These are phyloP conservation scores for Diaporthe sp. DNA, from an alignment of 2,329 filamentous ascomycete species.

Conservation along the genomic window DNA sequence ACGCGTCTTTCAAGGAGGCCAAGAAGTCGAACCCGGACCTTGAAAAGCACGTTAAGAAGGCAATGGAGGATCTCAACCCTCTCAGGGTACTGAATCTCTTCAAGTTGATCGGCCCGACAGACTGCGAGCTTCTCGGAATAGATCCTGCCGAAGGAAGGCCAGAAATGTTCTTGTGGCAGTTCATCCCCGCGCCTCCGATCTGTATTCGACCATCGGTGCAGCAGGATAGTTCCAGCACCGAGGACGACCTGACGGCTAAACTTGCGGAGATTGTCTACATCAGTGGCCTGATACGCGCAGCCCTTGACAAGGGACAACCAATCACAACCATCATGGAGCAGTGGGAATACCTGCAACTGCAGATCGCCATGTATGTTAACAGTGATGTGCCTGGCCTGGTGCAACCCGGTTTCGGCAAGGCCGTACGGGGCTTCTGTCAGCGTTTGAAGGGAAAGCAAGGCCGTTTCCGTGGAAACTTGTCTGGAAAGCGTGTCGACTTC, in stretches of 20 bases:
- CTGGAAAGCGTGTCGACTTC: conserved; percentile 98
- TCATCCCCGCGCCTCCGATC: conserved; percentile 91
- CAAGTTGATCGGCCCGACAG: conserved; percentile 84
- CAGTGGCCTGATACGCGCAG: conserved; percentile 87
- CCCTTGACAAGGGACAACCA: conserved; percentile 84
- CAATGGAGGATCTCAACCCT: conserved; percentile 94
- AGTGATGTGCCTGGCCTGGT: conserved; percentile 95
- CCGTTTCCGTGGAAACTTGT: conserved; percentile 95
- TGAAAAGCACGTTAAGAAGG: conserved; percentile 91
- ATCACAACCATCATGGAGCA: conserved; percentile 95
- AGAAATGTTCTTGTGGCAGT: conserved; percentile 98
- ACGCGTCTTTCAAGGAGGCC: conserved; percentile 85
- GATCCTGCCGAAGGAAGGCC: conserved; percentile 88
- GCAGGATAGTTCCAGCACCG: conserved; percentile 92
- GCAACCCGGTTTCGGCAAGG: conserved; percentile 87
- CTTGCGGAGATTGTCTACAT: conserved; percentile 97
- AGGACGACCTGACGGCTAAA: conserved; percentile 97
- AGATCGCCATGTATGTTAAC: conserved; percentile 98
- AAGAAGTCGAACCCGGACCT: conserved; percentile 84
- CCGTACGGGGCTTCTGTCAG: conserved; percentile 94
- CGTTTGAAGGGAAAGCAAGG: conserved; percentile 97
- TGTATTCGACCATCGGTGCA: conserved; percentile 94
- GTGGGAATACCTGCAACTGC: conserved; percentile 96
- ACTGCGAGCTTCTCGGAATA: conserved; percentile 92
- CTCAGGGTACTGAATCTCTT: conserved; percentile 91